Conservation (phyloP, 1,139 yeast genomes). For the Debaryomyces robertsiae region DNA sequence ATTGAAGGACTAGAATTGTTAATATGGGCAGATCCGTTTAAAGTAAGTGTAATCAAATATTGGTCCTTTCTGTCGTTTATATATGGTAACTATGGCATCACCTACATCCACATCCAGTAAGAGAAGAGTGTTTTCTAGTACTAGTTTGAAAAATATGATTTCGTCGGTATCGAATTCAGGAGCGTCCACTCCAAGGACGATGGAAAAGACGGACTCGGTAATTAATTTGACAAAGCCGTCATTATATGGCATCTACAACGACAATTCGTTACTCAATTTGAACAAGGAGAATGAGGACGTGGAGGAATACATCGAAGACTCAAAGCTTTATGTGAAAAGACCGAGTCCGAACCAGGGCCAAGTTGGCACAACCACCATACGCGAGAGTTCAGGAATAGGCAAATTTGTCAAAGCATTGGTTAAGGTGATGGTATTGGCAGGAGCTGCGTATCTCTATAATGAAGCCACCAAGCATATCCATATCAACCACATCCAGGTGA, state of each 20-base stretch:
- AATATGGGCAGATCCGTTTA: neutral
- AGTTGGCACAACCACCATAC: too few relatives aligned
- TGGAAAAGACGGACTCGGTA: slow-evolving; percentile 47
- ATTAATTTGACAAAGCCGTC: slow-evolving; percentile 52
- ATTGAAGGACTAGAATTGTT: slow-evolving; percentile 1
- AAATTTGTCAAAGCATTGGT: slow-evolving; percentile 15
- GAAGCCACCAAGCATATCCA: slow-evolving; percentile 53
- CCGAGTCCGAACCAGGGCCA: slow-evolving; percentile 1
- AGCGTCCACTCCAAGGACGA: slow-evolving; percentile 19
- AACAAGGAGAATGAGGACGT: slow-evolving; percentile 31
- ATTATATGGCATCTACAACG: slow-evolving; percentile 51
- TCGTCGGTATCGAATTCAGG: slow-evolving; percentile 16
- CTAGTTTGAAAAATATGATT: slow-evolving; percentile 11
- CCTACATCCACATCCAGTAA: slow-evolving; percentile 2
- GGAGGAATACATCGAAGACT: slow-evolving; percentile 9
- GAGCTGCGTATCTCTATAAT: slow-evolving; percentile 52
- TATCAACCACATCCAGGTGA: slow-evolving; percentile 46
- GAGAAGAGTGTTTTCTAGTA: slow-evolving; percentile 4
- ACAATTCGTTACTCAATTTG: slow-evolving; percentile 36
- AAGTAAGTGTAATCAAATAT: neutral
- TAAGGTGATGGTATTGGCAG: slow-evolving; percentile 39
- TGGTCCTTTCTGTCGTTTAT: neutral
- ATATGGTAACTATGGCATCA: slow-evolving; percentile 1
- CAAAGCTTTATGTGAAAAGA: slow-evolving; percentile 4
- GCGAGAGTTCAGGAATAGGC: neutral